Percentiles rank a stretch among this genome's conserved stretches.
These are phyloP conservation scores for Ascochyta lentis DNA, from an alignment of 2,329 filamentous ascomycete genomes.

Conservation along the genomic window DNA sequence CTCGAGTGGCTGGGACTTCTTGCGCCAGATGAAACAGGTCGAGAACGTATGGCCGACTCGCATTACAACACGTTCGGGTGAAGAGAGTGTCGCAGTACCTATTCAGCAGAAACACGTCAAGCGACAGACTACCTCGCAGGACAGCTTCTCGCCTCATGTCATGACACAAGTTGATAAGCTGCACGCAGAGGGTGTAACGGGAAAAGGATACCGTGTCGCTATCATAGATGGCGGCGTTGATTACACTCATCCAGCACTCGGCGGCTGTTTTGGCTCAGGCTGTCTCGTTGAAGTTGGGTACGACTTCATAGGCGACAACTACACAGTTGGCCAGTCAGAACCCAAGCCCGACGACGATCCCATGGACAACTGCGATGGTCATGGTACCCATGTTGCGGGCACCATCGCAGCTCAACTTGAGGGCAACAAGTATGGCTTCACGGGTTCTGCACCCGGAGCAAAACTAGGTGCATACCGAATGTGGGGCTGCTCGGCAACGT, in stretches of 20 bases:
- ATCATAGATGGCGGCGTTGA: slow-evolving; percentile 57
- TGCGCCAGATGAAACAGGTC: background rate
- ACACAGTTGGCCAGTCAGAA: slow-evolving; percentile 1
- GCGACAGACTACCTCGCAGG: slow-evolving; percentile 9
- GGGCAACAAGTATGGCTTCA: slow-evolving; percentile 26
- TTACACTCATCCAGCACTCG: slow-evolving; percentile 68
- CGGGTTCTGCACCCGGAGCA: slow-evolving; percentile 27
- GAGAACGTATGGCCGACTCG: slow-evolving; percentile 13
- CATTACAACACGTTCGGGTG: slow-evolving; percentile 10
- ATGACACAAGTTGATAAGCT: slow-evolving; percentile 48
- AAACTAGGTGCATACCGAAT: slow-evolving; percentile 31
- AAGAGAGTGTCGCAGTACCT: background rate
- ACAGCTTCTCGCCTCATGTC: slow-evolving; percentile 39
- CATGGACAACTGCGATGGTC: slow-evolving; percentile 53
- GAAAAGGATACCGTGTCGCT: slow-evolving; percentile 54
- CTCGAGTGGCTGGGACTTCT: slow-evolving; percentile 4
- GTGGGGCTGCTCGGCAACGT: slow-evolving; percentile 16
- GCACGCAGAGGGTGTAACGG: slow-evolving; percentile 54
- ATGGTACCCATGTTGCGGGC: slow-evolving; percentile 63
- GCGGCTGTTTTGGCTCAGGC: slow-evolving; percentile 67
- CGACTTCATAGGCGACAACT: slow-evolving; percentile 64
- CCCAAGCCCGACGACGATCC: too few relatives aligned
- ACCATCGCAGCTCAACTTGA: slow-evolving; percentile 67
- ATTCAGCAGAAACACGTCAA: slow-evolving; percentile 11
- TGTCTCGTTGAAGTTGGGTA: slow-evolving; percentile 65